Evolutionary conservation across 2,329 filamentous ascomycete species (phyloP), one percentile per base, ranked within the genome.

Genomic region (Botrytis paeoniae): DNA sequence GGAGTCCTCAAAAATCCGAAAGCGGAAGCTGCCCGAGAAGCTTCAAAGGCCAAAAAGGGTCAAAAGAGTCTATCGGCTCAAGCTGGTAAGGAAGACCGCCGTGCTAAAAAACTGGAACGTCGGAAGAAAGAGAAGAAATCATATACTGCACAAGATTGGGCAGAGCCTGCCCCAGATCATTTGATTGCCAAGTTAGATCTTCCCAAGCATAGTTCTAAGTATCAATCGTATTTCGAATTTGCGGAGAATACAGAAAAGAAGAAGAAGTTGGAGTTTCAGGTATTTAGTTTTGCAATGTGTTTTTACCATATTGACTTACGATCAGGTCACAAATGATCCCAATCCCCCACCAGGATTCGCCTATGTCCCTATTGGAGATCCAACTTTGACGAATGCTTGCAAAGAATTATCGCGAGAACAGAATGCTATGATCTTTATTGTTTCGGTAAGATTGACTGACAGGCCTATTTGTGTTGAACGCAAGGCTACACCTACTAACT

Each of bases 341-440:
- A 81, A 81, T 2, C 88, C 89, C 22, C 89, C 89, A 18, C 87
- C 88, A 1, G 89, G 88, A 61, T 91, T 88, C 78, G 85, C 87
- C 75, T 91, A 90, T 78, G 85, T 92, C 61, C 88, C 89, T 45
- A 86, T 87, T 69, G 89, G 89, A 68, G 87, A 91, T 75, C 89
- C 89, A 35, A 84, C 86, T 75, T 81, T 92, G 78, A 91, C 89
- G 8, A 83, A 83, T 72, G 82, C 84, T 61, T 92, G 89, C 83
- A 91, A 91, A 80, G 89, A 91, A 77, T 80, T 91, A 32, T 91
- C 89, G 1, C 85, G 89, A 75, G 87, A 89, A 76, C 83, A 84
- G 69, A 89, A 85, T 77, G 88, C 88, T 62, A 88, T 90, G 86
- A 87, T 91, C 25, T 91, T 89, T 77, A 90, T 91, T 73, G 89